Evolutionary conservation across 2,329 filamentous ascomycete species (phyloP).

Genomic region (Sporothrix dimorphospora): DNA sequence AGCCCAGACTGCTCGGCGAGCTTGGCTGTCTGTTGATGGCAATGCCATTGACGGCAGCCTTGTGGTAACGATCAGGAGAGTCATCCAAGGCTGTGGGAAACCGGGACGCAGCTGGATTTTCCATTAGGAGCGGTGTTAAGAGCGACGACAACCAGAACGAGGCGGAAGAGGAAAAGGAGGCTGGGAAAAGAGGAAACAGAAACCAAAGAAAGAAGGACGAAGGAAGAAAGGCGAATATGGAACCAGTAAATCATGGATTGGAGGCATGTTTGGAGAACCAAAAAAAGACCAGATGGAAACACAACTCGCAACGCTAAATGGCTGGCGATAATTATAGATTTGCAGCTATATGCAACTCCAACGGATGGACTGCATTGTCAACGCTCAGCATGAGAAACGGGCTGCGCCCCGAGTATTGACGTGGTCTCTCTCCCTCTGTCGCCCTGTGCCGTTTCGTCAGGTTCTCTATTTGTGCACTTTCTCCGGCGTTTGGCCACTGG

Average conservation of each 20-base stretch:
- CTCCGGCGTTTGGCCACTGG: constrained; percentile 3
- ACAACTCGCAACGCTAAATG: constrained; percentile 13
- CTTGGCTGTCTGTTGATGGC: constrained; percentile 10
- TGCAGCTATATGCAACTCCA: neutral
- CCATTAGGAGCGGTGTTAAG: neutral
- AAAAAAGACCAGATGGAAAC: constrained; percentile 20
- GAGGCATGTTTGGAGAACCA: neutral
- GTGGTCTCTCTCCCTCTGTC: constrained; percentile 17
- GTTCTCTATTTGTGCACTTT: neutral
- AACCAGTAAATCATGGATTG: neutral
- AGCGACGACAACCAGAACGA: neutral
- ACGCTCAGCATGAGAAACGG: constrained; percentile 1
- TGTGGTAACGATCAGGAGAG: neutral
- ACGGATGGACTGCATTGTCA: neutral
- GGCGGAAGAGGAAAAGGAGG: neutral
- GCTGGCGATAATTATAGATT: constrained; percentile 16
- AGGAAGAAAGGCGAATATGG: neutral
- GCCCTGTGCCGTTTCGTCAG: constrained; percentile 41
- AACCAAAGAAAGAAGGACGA: neutral
- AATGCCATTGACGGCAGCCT: constrained; percentile 17
- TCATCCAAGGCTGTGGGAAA: neutral
- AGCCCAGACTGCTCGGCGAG: constrained; percentile 2
- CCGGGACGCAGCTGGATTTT: constrained; percentile 1
- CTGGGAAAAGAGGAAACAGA: neutral
- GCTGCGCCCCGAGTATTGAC: constrained; percentile 9